Evolutionary conservation across 495 filamentous ascomycete genomes (phyloP).

Genomic region (Lentithecium fluviatile): DNA sequence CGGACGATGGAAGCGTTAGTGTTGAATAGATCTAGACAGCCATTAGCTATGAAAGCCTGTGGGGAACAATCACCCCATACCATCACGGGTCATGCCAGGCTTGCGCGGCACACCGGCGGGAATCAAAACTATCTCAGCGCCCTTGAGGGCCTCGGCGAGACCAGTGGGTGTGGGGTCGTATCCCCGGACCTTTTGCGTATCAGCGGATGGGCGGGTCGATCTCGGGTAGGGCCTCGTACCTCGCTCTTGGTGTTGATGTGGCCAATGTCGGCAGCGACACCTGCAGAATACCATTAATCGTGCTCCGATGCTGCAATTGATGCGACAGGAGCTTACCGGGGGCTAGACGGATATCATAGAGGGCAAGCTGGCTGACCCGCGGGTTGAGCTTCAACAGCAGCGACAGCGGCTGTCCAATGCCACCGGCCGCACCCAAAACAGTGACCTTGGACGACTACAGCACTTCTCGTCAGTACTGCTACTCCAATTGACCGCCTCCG

Average conservation of each 20-base stretch:
- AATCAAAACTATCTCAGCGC: conserved; percentile 90
- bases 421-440: conserved; percentile 92
- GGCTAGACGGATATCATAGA: conserved; percentile 94
- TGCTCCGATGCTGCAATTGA: background rate
- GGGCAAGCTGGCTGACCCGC: conserved; percentile 81
- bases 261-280: conserved; percentile 95
- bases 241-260: conserved; percentile 99
- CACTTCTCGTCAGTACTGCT: conserved; percentile 41
- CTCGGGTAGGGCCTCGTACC: conserved; percentile 36
- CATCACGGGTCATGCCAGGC: conserved; percentile 98
- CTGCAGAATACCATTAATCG: conserved; percentile 47
- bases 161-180: conserved; percentile 76
- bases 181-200: conserved; percentile 63
- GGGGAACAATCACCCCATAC: conserved; percentile 41
- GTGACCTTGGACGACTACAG: conserved; percentile 89
- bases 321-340: conserved; percentile 64
- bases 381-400: conserved; percentile 98
- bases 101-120: conserved; percentile 98
- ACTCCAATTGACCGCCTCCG: background rate
- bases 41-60: background rate
- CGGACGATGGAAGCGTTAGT: conserved; percentile 99
- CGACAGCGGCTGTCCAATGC: conserved; percentile 97
- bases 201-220: conserved; percentile 9
- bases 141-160: conserved; percentile 74
- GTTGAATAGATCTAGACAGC: conserved; percentile 86